phyloP scores from a whole-genome alignment of 1,284 basidiomycete species.

The Kwoniella shivajii region DNA sequence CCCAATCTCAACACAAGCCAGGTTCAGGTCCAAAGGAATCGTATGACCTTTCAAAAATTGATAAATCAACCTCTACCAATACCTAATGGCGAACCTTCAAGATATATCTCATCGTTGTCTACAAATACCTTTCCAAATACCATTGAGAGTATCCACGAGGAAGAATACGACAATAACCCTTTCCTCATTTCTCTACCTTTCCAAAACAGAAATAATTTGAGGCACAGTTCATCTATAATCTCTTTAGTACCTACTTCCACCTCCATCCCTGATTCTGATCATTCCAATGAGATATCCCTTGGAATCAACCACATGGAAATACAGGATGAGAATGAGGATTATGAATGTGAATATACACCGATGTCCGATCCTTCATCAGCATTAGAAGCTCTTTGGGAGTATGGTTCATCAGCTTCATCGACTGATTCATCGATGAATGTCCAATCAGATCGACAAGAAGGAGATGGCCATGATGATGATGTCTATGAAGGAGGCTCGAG shows the following conservation, averaged over 20 bases:
- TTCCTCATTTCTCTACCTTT: no score
- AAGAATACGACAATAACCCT: no score
- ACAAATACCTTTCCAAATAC: no score
- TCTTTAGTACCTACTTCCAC: no score
- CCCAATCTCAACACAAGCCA: not conserved
- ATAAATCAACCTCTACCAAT: conserved; percentile 6
- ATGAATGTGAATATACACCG: no score
- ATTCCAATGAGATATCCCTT: not conserved
- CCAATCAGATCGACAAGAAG: not conserved
- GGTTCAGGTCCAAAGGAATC: not conserved
- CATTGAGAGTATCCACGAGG: no score
- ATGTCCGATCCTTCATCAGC: conserved; percentile 12
- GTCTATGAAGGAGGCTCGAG: not conserved
- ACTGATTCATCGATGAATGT: not conserved
- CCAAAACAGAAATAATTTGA: no score
- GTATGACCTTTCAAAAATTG: conserved; percentile 1
- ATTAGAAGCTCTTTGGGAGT: conserved; percentile 20
- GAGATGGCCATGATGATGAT: not conserved
- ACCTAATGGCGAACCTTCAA: conserved; percentile 7
- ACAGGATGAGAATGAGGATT: no score
- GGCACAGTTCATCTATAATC: no score
- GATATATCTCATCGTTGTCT: not conserved
- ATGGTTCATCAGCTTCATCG: conserved; percentile 8
- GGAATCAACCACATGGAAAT: not conserved
- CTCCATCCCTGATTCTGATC: not conserved